Conservation (phyloP, 441 rosid species). For the Adansonia rubrostipa region DNA sequence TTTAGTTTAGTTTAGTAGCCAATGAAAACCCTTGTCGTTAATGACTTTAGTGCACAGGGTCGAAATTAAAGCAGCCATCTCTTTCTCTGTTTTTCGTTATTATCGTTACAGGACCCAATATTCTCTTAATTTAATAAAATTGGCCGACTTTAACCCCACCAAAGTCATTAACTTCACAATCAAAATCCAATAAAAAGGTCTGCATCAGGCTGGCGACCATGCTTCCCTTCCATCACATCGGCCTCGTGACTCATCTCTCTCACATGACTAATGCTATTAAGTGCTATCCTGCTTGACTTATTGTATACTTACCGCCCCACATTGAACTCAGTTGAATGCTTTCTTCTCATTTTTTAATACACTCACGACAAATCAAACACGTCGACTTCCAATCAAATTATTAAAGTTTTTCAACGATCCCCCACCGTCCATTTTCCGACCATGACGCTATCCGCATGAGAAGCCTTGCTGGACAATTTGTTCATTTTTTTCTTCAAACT, state of each 20-base stretch:
- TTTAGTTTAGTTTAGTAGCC: no score
- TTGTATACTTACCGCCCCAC: no score
- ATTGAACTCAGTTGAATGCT: background rate
- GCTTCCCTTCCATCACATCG: background rate
- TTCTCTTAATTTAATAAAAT: background rate
- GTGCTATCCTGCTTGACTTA: conserved; percentile 3
- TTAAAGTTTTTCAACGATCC: conserved; percentile 17
- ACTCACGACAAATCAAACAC: background rate
- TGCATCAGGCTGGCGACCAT: no score
- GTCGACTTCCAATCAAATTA: conserved; percentile 4
- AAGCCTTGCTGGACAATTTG: conserved; percentile 28
- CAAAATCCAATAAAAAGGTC: background rate
- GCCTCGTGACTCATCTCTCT: conserved; percentile 20
- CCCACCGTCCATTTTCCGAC: conserved; percentile 31
- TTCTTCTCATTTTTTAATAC: background rate
- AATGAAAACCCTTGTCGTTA: background rate
- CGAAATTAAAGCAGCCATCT: background rate
- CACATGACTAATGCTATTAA: background rate
- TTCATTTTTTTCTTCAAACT: background rate
- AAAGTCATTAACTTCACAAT: background rate
- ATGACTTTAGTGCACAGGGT: background rate
- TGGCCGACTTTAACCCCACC: background rate
- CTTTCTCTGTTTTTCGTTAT: background rate
- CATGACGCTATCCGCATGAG: conserved; percentile 22
- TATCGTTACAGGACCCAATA: background rate